Percentiles rank a stretch among this genome's conserved stretches.
phyloP scores from a whole-genome alignment of 352 stramenopile genomes.

The Pythium oligandrum region DNA sequence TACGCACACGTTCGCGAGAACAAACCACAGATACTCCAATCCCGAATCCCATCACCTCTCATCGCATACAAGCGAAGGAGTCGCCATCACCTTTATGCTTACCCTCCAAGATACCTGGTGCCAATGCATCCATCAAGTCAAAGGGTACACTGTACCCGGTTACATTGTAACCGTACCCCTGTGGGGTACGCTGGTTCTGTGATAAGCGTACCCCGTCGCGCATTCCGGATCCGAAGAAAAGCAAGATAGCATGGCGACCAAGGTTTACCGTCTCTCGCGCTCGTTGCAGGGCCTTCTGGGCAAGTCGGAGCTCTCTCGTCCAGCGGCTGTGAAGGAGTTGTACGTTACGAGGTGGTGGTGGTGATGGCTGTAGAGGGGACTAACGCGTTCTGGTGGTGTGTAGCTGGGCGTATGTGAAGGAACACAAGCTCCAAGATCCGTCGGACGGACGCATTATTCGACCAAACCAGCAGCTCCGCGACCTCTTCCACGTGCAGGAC shows the following conservation, averaged over 20 bases:
- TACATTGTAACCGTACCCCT: no score
- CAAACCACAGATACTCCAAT: no score
- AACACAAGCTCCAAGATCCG: slow-evolving; percentile 73
- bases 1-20: no score
- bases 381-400: background rate
- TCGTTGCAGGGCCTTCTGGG: slow-evolving; percentile 53
- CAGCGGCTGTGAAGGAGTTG: slow-evolving; percentile 74
- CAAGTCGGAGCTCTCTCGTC: slow-evolving; percentile 64
- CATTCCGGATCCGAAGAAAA: no score
- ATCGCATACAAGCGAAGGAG: no score
- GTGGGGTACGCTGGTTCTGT: no score
- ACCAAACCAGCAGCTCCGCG: slow-evolving; percentile 60
- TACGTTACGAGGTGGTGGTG: slow-evolving; percentile 27
- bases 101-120: no score
- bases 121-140: no score
- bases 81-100: no score
- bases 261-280: slow-evolving; percentile 61
- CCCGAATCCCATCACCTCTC: no score
- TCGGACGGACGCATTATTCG: slow-evolving; percentile 61
- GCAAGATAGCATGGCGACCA: slow-evolving; percentile 3
- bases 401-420: slow-evolving; percentile 75
- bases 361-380: slow-evolving; percentile 5
- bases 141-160: no score
- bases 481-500: slow-evolving; percentile 53
- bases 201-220: no score